Percentiles rank a stretch among this genome's conserved stretches.
Conservation (phyloP, 768 basidiomycete genomes). For the Lactarius hengduanensis region DNA sequence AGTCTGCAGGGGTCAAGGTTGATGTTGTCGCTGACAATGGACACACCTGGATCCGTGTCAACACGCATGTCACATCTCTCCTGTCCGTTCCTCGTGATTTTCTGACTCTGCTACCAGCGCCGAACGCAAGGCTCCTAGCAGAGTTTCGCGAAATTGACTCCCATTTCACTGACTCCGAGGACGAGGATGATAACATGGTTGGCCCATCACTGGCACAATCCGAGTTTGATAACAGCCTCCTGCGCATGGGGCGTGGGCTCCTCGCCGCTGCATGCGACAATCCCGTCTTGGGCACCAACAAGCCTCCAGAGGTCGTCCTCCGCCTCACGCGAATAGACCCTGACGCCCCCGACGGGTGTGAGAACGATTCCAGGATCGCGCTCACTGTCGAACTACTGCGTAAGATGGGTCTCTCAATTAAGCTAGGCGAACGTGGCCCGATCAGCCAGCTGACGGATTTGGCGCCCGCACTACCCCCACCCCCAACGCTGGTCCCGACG, state of each 20-base stretch:
- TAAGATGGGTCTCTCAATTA: conserved; percentile 63
- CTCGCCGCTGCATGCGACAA: conserved; percentile 61
- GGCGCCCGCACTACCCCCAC: conserved; percentile 13
- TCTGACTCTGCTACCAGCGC: conserved; percentile 45
- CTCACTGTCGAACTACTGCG: conserved; percentile 55
- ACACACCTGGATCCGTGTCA: conserved; percentile 76
- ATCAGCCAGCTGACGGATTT: conserved; percentile 27
- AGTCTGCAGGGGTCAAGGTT: conserved; percentile 54
- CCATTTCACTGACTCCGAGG: conserved; percentile 62
- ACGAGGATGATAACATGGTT: conserved; percentile 33
- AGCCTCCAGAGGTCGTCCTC: conserved; percentile 51
- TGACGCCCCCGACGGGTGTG: conserved; percentile 33
- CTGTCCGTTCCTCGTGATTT: conserved; percentile 19
- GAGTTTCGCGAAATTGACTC: conserved; percentile 87
- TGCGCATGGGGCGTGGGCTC: conserved; percentile 68
- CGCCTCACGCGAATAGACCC: conserved; percentile 71
- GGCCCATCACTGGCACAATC: conserved; percentile 45
- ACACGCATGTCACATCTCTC: conserved; percentile 62
- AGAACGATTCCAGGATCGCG: conserved; percentile 55
- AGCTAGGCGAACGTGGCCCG: conserved; percentile 56
- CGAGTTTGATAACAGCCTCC: conserved; percentile 69
- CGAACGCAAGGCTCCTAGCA: conserved; percentile 65
- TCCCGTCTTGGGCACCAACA: conserved; percentile 41
- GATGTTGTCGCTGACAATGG: conserved; percentile 80
- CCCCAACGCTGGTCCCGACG: conserved; percentile 47